phyloP scores from a whole-genome alignment of 129 eudicot species.

The Kitagawia praeruptora region DNA sequence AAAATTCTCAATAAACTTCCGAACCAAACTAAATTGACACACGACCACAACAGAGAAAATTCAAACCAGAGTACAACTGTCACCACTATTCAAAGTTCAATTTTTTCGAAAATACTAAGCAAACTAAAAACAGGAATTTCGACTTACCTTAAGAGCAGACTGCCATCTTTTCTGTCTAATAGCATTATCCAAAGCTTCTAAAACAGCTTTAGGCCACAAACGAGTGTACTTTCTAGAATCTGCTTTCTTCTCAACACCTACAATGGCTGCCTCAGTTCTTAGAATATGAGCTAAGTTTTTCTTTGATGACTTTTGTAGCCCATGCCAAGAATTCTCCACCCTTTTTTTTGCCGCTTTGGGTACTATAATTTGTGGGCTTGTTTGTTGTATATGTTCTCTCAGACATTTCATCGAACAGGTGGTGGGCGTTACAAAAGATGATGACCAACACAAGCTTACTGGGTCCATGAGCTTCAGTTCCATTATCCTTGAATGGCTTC shows the following conservation, averaged over 20 bases:
- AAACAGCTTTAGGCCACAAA: slow-evolving; percentile 68
- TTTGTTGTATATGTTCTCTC: not conserved
- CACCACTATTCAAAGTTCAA: not conserved
- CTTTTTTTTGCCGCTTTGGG: not conserved
- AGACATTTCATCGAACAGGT: slow-evolving; percentile 2
- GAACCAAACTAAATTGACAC: not conserved
- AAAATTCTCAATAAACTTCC: too few relatives aligned
- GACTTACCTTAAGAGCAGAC: slow-evolving; percentile 81
- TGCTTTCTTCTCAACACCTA: slow-evolving; percentile 56
- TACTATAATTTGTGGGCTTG: not conserved
- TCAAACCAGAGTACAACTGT: too few relatives aligned
- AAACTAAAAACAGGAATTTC: not conserved
- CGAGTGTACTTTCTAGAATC: slow-evolving; percentile 45
- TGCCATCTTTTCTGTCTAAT: slow-evolving; percentile 61
- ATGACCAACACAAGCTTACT: not conserved
- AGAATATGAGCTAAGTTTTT: slow-evolving; percentile 3
- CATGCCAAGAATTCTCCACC: not conserved
- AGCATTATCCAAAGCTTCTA: slow-evolving; percentile 79
- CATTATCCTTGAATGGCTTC: too few relatives aligned
- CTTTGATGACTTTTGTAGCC: not conserved
- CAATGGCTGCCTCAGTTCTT: slow-evolving; percentile 6
- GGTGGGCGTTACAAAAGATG: not conserved
- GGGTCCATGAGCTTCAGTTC: not conserved
- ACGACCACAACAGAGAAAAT: too few relatives aligned
- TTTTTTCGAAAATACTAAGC: not conserved